phyloP scores from a whole-genome alignment of 495 filamentous ascomycete species.

The Bacidia rubella region DNA sequence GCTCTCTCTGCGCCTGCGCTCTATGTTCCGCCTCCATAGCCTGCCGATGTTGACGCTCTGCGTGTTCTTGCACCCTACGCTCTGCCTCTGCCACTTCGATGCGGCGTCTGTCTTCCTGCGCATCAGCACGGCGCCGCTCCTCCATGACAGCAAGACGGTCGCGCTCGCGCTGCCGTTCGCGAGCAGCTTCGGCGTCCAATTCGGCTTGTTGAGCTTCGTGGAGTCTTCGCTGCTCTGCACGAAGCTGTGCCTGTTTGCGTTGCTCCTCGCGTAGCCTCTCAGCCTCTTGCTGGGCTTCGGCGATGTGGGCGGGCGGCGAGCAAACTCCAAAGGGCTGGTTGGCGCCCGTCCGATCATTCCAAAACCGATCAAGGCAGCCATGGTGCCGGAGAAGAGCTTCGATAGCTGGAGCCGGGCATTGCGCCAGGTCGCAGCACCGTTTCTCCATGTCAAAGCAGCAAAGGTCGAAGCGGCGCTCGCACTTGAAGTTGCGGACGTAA shows the following conservation, averaged over 20 bases:
- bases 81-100: background rate
- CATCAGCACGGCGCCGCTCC: background rate
- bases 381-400: constrained; percentile 11
- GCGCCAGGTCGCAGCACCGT: constrained; percentile 4
- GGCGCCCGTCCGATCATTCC: constrained; percentile 7
- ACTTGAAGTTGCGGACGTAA: constrained; percentile 14
- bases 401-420: constrained; percentile 7
- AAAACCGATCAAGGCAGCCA: constrained; percentile 9
- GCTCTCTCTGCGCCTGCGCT: constrained; percentile 1
- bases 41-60: background rate
- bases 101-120: background rate
- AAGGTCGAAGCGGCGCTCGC: background rate
- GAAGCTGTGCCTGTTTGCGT: background rate
- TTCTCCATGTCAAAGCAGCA: background rate
- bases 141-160: background rate
- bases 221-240: constrained; percentile 7
- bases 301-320: constrained; percentile 1
- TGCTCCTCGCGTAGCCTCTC: constrained; percentile 2
- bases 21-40: background rate
- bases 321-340: constrained; percentile 9
- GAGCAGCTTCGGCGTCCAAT: constrained; percentile 5
- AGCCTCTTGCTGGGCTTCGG: constrained; percentile 1
- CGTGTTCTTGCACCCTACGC: background rate
- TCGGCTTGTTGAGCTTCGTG: constrained; percentile 2
- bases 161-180: constrained; percentile 2